phyloP scores from a whole-genome alignment of 176 grass and related monocot species.

The Dactylis glomerata region DNA sequence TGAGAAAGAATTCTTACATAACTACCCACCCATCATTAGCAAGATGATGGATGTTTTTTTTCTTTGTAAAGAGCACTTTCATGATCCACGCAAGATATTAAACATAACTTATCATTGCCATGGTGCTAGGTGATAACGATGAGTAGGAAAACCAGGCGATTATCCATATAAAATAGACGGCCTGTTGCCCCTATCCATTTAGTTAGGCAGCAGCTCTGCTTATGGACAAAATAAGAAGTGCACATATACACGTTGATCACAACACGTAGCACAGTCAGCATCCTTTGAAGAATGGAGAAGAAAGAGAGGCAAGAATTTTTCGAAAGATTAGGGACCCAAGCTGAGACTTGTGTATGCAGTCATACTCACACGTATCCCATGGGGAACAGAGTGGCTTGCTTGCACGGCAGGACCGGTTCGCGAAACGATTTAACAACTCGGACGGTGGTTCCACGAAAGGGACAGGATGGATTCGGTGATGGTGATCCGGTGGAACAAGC shows the following conservation, averaged over 20 bases:
- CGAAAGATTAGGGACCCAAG: neutral
- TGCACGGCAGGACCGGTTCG: slow-evolving; percentile 37
- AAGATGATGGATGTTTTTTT: neutral
- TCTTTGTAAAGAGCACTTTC: neutral
- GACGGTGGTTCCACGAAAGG: slow-evolving; percentile 20
- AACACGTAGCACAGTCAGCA: neutral
- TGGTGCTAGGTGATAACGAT: slow-evolving; percentile 2
- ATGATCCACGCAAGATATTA: neutral
- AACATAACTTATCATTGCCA: neutral
- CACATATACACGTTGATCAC: neutral
- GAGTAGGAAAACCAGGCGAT: neutral
- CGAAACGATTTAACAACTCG: neutral
- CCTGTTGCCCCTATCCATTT: slow-evolving; percentile 16
- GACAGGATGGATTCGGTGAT: slow-evolving; percentile 19
- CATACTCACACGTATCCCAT: slow-evolving; percentile 25
- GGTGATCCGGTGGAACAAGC: slow-evolving; percentile 1
- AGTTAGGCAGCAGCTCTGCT: slow-evolving; percentile 11
- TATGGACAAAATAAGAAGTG: neutral
- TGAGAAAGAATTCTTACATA: neutral
- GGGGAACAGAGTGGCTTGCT: slow-evolving; percentile 22
- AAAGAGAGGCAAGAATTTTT: neutral
- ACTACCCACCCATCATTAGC: neutral
- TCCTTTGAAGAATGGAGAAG: neutral
- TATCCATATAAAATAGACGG: neutral
- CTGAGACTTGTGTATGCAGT: neutral